Conservation (phyloP, 2,329 filamentous ascomycete genomes). For the Myotisia sp. region DNA sequence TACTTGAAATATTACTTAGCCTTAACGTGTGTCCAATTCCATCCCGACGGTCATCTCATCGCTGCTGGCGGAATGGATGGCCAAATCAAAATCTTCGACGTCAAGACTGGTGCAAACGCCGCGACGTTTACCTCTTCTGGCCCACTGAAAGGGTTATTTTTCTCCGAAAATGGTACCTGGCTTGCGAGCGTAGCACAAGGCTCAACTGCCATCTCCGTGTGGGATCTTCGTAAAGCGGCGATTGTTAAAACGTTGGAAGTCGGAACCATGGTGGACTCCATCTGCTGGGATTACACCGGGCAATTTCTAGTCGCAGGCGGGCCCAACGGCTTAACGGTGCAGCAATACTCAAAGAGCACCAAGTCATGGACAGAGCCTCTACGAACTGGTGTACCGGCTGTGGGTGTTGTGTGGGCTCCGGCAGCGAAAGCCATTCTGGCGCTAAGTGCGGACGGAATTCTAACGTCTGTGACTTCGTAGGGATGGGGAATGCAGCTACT, state of each 20-base stretch:
- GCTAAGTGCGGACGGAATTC: conserved; percentile 57
- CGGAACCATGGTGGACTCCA: conserved; percentile 58
- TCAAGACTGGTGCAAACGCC: conserved; percentile 61
- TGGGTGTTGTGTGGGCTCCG: conserved; percentile 63
- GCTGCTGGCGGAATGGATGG: conserved; percentile 68
- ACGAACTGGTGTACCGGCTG: conserved; percentile 57
- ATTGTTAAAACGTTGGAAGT: conserved; percentile 75
- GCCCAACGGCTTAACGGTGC: conserved; percentile 65
- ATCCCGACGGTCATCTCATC: conserved; percentile 91
- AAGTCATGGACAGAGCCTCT: conserved; percentile 86
- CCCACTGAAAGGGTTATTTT: conserved; percentile 61
- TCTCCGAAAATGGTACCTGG: conserved; percentile 96
- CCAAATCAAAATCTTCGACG: conserved; percentile 78
- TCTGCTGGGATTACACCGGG: conserved; percentile 88
- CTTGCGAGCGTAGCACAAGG: conserved; percentile 69
- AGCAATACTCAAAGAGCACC: conserved; percentile 72
- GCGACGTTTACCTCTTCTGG: conserved; percentile 54
- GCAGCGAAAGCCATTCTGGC: conserved; percentile 60
- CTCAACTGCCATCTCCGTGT: conserved; percentile 67
- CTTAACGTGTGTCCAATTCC: conserved; percentile 67
- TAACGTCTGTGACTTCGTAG: conserved; percentile 53
- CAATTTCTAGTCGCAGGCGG: conserved; percentile 81
- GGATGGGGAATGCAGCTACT: too few species aligned
- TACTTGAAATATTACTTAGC: conserved; percentile 36
- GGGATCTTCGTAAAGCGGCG: conserved; percentile 78